phyloP scores from a whole-genome alignment of 2,329 filamentous ascomycete genomes.

The Balansia obtecta region DNA sequence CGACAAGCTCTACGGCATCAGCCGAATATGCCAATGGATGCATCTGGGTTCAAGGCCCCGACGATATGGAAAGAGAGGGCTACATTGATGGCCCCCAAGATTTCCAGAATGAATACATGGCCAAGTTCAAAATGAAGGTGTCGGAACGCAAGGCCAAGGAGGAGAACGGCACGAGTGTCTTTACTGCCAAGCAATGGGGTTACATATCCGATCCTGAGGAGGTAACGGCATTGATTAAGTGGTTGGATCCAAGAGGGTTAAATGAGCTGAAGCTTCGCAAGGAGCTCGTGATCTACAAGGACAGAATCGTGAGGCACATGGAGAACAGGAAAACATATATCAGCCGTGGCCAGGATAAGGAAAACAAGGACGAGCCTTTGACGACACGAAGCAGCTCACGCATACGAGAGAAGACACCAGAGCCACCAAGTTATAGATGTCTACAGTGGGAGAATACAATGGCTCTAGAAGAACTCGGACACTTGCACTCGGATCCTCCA shows the following conservation, averaged over 20 bases:
- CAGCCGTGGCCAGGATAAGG: constrained; percentile 23
- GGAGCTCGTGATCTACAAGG: constrained; percentile 65
- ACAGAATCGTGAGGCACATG: constrained; percentile 71
- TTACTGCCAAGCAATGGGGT: constrained; percentile 73
- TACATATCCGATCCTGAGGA: constrained; percentile 75
- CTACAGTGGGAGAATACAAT: constrained; percentile 44
- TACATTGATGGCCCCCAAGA: constrained; percentile 70
- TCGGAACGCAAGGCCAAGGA: constrained; percentile 75
- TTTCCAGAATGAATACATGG: constrained; percentile 61
- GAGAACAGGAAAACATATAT: constrained; percentile 62
- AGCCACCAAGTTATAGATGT: constrained; percentile 36
- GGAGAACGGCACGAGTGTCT: constrained; percentile 71
- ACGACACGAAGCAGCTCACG: constrained; percentile 32
- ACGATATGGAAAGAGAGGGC: constrained; percentile 73
- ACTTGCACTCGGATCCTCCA: constrained; percentile 43
- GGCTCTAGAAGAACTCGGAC: constrained; percentile 43
- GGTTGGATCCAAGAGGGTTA: constrained; percentile 77
- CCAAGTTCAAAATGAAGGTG: constrained; percentile 69
- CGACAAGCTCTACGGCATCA: constrained; percentile 73
- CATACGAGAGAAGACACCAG: constrained; percentile 33
- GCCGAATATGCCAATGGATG: constrained; percentile 89
- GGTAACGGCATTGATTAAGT: constrained; percentile 67
- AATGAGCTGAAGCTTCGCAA: constrained; percentile 83
- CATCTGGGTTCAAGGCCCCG: constrained; percentile 92
- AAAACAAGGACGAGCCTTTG: constrained; percentile 25